Percentiles rank a stretch among this genome's conserved stretches.
Evolutionary conservation across 176 grass and related monocot genomes (phyloP).

Genomic region (Pontederia crassipes): DNA sequence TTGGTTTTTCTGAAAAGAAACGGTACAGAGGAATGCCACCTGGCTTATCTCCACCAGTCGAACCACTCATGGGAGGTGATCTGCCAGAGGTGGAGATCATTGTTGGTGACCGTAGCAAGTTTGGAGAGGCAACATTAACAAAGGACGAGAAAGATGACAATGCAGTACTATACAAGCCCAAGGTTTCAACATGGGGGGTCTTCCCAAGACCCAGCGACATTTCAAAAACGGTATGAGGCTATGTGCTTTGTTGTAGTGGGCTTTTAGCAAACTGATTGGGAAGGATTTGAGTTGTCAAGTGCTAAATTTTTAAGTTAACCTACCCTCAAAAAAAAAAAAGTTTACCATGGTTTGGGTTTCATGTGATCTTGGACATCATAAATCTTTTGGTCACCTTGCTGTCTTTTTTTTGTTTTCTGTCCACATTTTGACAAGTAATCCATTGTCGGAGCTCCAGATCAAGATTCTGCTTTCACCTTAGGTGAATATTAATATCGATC

Average conservation of each 20-base stretch:
- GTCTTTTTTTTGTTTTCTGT: no score
- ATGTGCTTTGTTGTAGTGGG: neutral
- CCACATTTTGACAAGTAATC: no score
- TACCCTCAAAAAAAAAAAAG: no score
- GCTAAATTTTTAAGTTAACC: no score
- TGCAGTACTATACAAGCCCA: slow-evolving; percentile 19
- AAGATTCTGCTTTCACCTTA: no score
- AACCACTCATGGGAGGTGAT: slow-evolving; percentile 17
- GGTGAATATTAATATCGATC: no score
- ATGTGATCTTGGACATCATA: no score
- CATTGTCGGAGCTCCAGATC: no score
- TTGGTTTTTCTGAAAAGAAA: slow-evolving; percentile 19
- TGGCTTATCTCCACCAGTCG: slow-evolving; percentile 15
- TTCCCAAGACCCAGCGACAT: slow-evolving; percentile 42
- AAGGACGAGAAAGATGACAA: slow-evolving; percentile 19
- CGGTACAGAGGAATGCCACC: slow-evolving; percentile 18
- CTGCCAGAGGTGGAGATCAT: slow-evolving; percentile 31
- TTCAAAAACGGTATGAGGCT: slow-evolving; percentile 34
- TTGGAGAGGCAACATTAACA: slow-evolving; percentile 15
- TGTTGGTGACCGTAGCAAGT: slow-evolving; percentile 38
- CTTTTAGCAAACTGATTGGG: neutral
- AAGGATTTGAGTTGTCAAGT: no score
- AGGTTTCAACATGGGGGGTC: slow-evolving; percentile 47
- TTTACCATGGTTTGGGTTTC: no score
- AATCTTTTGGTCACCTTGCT: no score